Base-by-base conservation (phyloP, 257 asterid genomes). In the Jasminum sambac region DNA sequence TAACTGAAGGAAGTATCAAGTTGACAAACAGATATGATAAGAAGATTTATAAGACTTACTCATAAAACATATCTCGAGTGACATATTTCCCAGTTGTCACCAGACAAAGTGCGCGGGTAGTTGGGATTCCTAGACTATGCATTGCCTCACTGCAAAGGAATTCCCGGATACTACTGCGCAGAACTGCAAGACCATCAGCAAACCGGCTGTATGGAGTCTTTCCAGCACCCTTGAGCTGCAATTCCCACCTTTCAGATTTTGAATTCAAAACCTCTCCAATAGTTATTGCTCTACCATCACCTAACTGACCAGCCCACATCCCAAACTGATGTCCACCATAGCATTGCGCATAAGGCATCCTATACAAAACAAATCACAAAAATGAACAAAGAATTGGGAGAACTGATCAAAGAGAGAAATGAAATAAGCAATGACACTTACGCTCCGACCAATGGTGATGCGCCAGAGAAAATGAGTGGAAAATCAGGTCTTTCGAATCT, bases 301-400 rank as follows among this genome's bases (percentile, higher is more conserved):
- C 99, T 77, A 95, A 81, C 81, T 95, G 99, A 46, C 99, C 98
- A 23, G 97, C 99, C 99, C 99, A 95, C 88, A 82, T 83, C 66
- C 99, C 98, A 76, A 95, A 95, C 77, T 95, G 99, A 86, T 95
- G 99, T 65, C 99, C 99, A 64, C 99, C 99, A 71, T 95, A 95
- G 85, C 97, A 91, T 71, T 95, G 99, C 62, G 98, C 93, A 79
- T 88, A 91, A 40, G 96, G 81, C 74, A 84, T 66, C 76, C 99
- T 91, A n/a, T n/a, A 44, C 8, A 68, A 48, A 73, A 57, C 63
- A 44, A 24, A 55, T 30, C 40, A 36, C 37, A 69, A 71, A 62
- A 61, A 52, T 64, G 23, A 16, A 67, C 34, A 75, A 10, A 57
- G 23, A 37, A 16, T 55, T 21, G 14, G 13, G 4, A 55, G 16